phyloP scores from a whole-genome alignment of 192 early-diverging fungal species.

The Backusella sp. region DNA sequence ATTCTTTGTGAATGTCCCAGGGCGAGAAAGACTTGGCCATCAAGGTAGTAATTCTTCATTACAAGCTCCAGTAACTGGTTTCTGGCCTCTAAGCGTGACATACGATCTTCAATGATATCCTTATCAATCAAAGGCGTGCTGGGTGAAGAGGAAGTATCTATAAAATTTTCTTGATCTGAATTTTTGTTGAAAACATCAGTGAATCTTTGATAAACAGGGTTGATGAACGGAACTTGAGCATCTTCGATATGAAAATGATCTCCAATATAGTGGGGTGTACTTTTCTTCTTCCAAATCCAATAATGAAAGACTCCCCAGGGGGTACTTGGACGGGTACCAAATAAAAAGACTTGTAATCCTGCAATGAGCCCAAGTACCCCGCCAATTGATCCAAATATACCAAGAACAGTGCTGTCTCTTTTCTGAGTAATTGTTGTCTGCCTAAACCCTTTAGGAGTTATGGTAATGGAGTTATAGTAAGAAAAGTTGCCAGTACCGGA shows the following conservation, averaged over 20 bases:
- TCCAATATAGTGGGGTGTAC: background rate
- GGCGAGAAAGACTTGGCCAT: background rate
- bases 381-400: background rate
- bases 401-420: conserved; percentile 7
- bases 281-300: background rate
- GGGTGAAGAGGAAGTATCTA: background rate
- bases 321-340: background rate
- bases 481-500: too few species aligned
- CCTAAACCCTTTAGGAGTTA: background rate
- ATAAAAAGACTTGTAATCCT: background rate
- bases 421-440: background rate
- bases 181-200: background rate
- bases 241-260: background rate
- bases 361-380: conserved; percentile 16
- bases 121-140: background rate
- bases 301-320: conserved; percentile 10
- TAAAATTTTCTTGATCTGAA: background rate
- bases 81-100: background rate
- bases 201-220: background rate
- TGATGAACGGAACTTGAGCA: background rate
- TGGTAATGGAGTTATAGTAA: background rate
- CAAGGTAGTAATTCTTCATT: background rate
- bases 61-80: background rate
- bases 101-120: background rate
- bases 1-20: background rate